Evolutionary conservation across 305 asterid species (phyloP).

Genomic region (Lippia alba): DNA sequence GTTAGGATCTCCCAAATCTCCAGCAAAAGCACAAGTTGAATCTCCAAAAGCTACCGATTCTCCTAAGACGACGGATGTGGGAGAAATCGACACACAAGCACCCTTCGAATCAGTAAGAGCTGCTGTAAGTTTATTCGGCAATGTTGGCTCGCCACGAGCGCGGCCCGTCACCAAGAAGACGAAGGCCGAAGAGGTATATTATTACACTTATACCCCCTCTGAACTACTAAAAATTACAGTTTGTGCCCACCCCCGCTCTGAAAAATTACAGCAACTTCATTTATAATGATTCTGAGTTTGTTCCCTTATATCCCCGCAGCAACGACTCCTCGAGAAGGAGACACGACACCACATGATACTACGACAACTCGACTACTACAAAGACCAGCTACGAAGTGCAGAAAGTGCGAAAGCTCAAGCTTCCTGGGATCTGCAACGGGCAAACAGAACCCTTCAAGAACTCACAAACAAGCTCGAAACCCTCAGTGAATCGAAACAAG

Average conservation of each 20-base stretch:
- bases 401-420: slow-evolving; percentile 70
- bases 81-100: slow-evolving; percentile 89
- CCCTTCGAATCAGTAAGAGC: slow-evolving; percentile 92
- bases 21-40: slow-evolving; percentile 26
- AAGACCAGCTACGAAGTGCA: slow-evolving; percentile 56
- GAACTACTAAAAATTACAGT: too few relatives aligned
- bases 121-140: slow-evolving; percentile 85
- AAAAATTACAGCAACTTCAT: background rate
- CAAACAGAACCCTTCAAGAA: slow-evolving; percentile 68
- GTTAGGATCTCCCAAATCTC: slow-evolving; percentile 55
- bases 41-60: slow-evolving; percentile 46
- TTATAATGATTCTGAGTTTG: background rate
- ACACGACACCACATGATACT: slow-evolving; percentile 74
- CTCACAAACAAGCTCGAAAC: slow-evolving; percentile 80
- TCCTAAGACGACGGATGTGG: slow-evolving; percentile 61
- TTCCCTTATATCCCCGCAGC: slow-evolving; percentile 24
- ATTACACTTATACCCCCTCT: too few relatives aligned
- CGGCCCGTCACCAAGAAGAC: slow-evolving; percentile 58
- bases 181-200: slow-evolving; percentile 73
- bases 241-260: too few relatives aligned
- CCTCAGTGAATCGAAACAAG: slow-evolving; percentile 79
- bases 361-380: slow-evolving; percentile 68
- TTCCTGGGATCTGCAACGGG: slow-evolving; percentile 56
- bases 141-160: slow-evolving; percentile 61
- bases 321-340: slow-evolving; percentile 90